Percentiles rank a stretch among this genome's conserved stretches.
Evolutionary conservation across 371 early-diverging fungal species (phyloP).

Genomic region (Mucor racemosus): DNA sequence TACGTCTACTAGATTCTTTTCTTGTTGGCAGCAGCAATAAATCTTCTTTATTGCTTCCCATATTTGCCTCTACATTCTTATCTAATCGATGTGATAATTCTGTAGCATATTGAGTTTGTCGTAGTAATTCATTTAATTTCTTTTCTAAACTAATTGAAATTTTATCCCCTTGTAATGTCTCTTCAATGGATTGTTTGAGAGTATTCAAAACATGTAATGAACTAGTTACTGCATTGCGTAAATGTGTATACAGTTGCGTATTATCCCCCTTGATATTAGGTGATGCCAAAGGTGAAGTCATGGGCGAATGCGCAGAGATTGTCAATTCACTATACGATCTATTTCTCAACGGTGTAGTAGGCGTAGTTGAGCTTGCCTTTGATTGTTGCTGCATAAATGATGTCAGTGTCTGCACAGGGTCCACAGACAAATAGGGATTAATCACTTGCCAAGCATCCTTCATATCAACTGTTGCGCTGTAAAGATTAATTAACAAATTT

Average conservation of each 20-base stretch:
- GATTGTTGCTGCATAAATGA: slow-evolving; percentile 1
- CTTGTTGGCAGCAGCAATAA: slow-evolving; percentile 10
- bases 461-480: slow-evolving; percentile 58
- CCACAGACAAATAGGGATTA: slow-evolving; percentile 22
- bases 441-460: slow-evolving; percentile 56
- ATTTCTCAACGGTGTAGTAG: slow-evolving; percentile 8
- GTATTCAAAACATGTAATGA: slow-evolving; percentile 43
- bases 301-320: slow-evolving; percentile 20
- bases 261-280: slow-evolving; percentile 26
- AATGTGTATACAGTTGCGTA: slow-evolving; percentile 35
- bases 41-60: slow-evolving; percentile 21
- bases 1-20: slow-evolving; percentile 26
- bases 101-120: slow-evolving; percentile 34
- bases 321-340: slow-evolving; percentile 35
- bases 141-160: slow-evolving; percentile 25
- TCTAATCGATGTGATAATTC: slow-evolving; percentile 35
- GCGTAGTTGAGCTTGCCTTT: not conserved
- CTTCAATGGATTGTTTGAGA: slow-evolving; percentile 39
- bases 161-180: slow-evolving; percentile 10
- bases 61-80: slow-evolving; percentile 29
- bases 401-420: slow-evolving; percentile 10
- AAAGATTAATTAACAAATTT: slow-evolving; percentile 49
- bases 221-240: slow-evolving; percentile 41
- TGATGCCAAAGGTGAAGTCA: slow-evolving; percentile 23
- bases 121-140: slow-evolving; percentile 29